Evolutionary conservation across 768 basidiomycete genomes (phyloP).

Genomic region (Boletellus emodensis): DNA sequence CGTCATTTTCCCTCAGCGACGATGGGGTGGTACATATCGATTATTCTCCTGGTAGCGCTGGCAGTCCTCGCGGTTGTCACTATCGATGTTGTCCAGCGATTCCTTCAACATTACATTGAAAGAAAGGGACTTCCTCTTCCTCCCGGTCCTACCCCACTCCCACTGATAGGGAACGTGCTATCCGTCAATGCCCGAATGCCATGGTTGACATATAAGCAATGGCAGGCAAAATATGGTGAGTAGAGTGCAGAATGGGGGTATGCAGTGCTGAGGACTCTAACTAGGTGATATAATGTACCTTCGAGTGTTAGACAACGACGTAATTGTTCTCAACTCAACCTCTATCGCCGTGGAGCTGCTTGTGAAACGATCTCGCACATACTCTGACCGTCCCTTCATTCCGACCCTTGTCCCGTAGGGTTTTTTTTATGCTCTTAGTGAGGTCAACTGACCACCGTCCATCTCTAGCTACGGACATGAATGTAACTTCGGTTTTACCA

Average conservation of each 20-base stretch:
- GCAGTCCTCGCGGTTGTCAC: background rate
- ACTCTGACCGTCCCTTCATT: constrained; percentile 1
- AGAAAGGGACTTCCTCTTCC: background rate
- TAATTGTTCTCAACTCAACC: background rate
- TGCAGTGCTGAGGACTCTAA: background rate
- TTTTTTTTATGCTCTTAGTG: background rate
- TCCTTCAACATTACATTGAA: background rate
- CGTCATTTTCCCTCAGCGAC: too few species aligned
- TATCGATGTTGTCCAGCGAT: background rate
- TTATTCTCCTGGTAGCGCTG: background rate
- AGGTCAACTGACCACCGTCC: background rate
- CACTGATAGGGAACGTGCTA: constrained; percentile 3
- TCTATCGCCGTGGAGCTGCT: background rate
- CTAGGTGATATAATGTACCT: background rate
- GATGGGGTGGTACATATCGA: too few species aligned
- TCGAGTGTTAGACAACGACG: background rate
- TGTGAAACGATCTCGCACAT: background rate
- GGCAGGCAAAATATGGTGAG: constrained; percentile 6
- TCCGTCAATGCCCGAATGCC: background rate
- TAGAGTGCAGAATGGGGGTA: background rate
- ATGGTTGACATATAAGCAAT: constrained; percentile 6
- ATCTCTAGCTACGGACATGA: background rate
- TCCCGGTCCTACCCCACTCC: constrained; percentile 7
- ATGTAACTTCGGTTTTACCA: background rate
- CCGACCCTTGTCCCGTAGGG: background rate